Evolutionary conservation across 148 eudicot genomes (phyloP).

Genomic region (Agrostemma githago): DNA sequence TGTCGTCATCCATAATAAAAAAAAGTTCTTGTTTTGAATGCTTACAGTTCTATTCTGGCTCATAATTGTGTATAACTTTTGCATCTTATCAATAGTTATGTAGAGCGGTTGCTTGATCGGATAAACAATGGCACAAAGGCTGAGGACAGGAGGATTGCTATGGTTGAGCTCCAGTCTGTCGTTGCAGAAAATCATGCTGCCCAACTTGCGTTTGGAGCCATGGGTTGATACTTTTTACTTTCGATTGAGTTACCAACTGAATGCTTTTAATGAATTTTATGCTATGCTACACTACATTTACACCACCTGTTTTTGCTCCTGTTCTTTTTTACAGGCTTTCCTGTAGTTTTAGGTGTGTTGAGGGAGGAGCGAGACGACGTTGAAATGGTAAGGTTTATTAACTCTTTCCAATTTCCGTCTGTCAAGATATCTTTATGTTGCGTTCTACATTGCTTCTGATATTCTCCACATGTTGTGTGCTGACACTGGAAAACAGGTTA

Average conservation of each 20-base stretch:
- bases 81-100: slow-evolving; percentile 49
- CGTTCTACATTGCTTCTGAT: slow-evolving; percentile 1
- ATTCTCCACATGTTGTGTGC: not conserved
- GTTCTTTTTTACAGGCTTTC: slow-evolving; percentile 59
- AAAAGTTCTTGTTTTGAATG: slow-evolving; percentile 8
- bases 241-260: slow-evolving; percentile 11
- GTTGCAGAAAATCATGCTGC: slow-evolving; percentile 88
- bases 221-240: slow-evolving; percentile 50
- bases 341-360: slow-evolving; percentile 71
- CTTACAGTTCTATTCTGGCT: not conserved
- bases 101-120: slow-evolving; percentile 93
- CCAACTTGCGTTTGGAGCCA: slow-evolving; percentile 97
- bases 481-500: not conserved
- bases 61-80: slow-evolving; percentile 7
- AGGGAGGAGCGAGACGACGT: slow-evolving; percentile 93
- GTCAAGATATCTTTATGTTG: not conserved
- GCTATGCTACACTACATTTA: not conserved
- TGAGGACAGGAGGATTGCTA: slow-evolving; percentile 84
- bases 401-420: not conserved
- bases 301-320: not conserved
- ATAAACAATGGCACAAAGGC: slow-evolving; percentile 82
- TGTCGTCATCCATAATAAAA: not conserved
- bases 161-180: slow-evolving; percentile 89
- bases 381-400: slow-evolving; percentile 64
- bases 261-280: not conserved